Percentiles rank a stretch among this genome's conserved stretches.
These are phyloP conservation scores for Trichoderma sp. DNA, from an alignment of 2,329 filamentous ascomycete genomes.

Conservation along the genomic window DNA sequence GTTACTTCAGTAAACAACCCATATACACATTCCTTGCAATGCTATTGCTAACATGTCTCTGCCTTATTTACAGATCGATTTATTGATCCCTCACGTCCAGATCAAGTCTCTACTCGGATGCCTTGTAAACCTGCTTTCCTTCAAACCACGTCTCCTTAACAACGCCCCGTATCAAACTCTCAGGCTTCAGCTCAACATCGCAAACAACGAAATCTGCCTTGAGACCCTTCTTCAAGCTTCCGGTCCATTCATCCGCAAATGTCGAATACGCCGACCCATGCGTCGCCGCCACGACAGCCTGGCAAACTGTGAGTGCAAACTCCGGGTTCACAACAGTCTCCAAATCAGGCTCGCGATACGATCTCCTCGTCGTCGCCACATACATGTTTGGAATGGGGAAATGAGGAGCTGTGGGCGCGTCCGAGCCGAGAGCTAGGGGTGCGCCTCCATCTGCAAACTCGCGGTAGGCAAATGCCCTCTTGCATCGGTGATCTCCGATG, in stretches of 20 bases:
- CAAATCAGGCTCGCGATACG: conserved; percentile 49
- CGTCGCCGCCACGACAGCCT: conserved; percentile 56
- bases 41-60: background rate
- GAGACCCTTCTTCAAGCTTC: conserved; percentile 53
- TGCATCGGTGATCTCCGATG: conserved; percentile 55
- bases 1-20: background rate
- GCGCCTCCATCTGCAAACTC: conserved; percentile 60
- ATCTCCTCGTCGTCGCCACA: conserved; percentile 58
- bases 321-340: conserved; percentile 51
- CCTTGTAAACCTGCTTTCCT: conserved; percentile 44
- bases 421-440: conserved; percentile 57
- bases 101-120: background rate
- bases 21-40: background rate
- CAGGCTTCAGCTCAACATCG: conserved; percentile 51
- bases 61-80: background rate
- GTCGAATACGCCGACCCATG: conserved; percentile 58
- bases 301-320: conserved; percentile 54
- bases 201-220: conserved; percentile 59
- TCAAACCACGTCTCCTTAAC: conserved; percentile 57
- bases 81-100: background rate
- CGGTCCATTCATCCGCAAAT: conserved; percentile 57
- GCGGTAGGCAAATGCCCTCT: conserved; percentile 62
- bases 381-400: conserved; percentile 58
- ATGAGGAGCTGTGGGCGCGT: conserved; percentile 61
- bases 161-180: conserved; percentile 47